These are phyloP conservation scores for Rhizomucor pusillus DNA, from an alignment of 371 early-diverging fungal genomes.

Conservation along the genomic window DNA sequence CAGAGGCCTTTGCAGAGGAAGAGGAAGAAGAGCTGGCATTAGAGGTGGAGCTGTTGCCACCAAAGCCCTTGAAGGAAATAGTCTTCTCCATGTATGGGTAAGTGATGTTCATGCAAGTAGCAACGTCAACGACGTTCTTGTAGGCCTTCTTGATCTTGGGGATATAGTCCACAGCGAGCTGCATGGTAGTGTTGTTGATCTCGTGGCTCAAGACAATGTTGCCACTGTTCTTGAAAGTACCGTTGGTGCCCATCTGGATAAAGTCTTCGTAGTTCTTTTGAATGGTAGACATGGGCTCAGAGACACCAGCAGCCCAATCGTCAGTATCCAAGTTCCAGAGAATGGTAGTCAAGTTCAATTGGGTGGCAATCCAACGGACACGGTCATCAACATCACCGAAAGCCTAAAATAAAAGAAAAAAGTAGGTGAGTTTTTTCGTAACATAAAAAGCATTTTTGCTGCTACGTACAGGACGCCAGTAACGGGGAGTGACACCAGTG, in stretches of 20 bases:
- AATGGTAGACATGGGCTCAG: slow-evolving; percentile 31
- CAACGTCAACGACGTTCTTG: slow-evolving; percentile 49
- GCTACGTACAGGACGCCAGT: slow-evolving; percentile 48
- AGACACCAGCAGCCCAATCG: slow-evolving; percentile 54
- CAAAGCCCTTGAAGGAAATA: slow-evolving; percentile 28
- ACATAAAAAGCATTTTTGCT: too few species aligned
- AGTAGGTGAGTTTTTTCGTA: slow-evolving; percentile 3
- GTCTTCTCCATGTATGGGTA: slow-evolving; percentile 47
- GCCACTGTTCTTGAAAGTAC: slow-evolving; percentile 36
- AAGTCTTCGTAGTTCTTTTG: slow-evolving; percentile 39
- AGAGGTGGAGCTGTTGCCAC: slow-evolving; percentile 6
- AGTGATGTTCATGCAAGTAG: slow-evolving; percentile 55
- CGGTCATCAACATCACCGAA: slow-evolving; percentile 68
- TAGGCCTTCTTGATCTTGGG: slow-evolving; percentile 44
- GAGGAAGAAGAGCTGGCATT: neutral
- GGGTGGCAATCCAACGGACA: slow-evolving; percentile 60
- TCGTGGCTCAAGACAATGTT: slow-evolving; percentile 56
- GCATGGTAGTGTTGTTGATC: slow-evolving; percentile 53
- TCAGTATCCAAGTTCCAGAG: slow-evolving; percentile 55
- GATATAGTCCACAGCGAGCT: slow-evolving; percentile 42
- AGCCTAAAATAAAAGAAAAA: slow-evolving; percentile 18
- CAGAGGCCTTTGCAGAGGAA: neutral
- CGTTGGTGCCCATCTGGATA: slow-evolving; percentile 45
- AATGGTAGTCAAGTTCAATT: slow-evolving; percentile 49
- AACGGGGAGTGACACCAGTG: slow-evolving; percentile 47